Evolutionary conservation across 306 rosid species (phyloP), one percentile per base, ranked within the genome.

Genomic region (Parietaria judaica): DNA sequence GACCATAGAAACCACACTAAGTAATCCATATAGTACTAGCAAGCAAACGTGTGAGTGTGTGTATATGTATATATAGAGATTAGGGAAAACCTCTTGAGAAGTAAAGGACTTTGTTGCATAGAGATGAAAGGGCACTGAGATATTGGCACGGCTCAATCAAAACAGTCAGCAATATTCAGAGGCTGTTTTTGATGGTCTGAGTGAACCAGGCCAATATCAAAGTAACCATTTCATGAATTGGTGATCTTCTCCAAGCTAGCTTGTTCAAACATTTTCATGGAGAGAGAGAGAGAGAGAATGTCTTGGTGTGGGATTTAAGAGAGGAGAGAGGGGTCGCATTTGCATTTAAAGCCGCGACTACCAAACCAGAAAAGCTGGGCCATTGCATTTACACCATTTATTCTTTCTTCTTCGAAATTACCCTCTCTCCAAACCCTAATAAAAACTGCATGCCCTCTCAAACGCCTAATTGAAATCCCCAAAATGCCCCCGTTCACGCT

Each of bases 111-210:
- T 41, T 8, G 45, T 41, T 41, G 45, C 57, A 39, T 31, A 41
- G 7, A 64, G 36, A 81, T 77, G 91, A 84, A 74, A 66, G 56
- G 75, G 69, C 70, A 77, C 47, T 81, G 72, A 77, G 81, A 84
- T 84, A 84, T 84, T 84, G 91, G 80, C 91, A 72, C 91, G 91
- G 85, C 87, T 84, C 91, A 84, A 84, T 84, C 87, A 84, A 69
- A 83, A 11, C 41, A 37, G 1, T 1, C 31, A 23, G 31, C 31
- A 23, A 23, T n/a, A n/a, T n/a, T 23, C 31, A 23, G 31, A 23
- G 31, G 31, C 31, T 23, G 31, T 23, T 23, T 23, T 23, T 23
- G 31, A 23, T 41, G 35, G 38, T 83, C 83, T 79, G 91, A 81
- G 78, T 84, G 87, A 84, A 76, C 91, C 91, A 75, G 77, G 83